A percentile compares a stretch with the other conserved stretches of the same genome.
Evolutionary conservation across 1,139 yeast species (phyloP).

Genomic region (Yamadazyma epiphylla): DNA sequence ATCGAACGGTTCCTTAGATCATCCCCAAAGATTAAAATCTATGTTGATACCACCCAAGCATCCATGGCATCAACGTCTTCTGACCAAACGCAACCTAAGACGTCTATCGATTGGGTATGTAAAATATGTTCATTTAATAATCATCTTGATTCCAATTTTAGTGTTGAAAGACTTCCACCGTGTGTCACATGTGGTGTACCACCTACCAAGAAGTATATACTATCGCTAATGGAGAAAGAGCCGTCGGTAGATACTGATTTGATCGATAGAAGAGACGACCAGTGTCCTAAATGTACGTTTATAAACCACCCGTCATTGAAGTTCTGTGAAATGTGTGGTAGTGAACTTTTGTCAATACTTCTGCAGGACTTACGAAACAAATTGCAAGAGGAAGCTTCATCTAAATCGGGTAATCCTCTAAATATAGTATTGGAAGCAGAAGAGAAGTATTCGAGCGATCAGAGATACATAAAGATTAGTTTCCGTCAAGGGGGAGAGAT

Average conservation of each 20-base stretch:
- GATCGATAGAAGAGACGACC: slow-evolving; percentile 32
- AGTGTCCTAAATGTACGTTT: slow-evolving; percentile 83
- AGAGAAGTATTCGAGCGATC: slow-evolving; percentile 29
- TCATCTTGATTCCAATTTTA: slow-evolving; percentile 32
- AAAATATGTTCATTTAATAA: slow-evolving; percentile 78
- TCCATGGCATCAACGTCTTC: background rate
- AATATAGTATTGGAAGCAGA: slow-evolving; percentile 25
- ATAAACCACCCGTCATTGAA: slow-evolving; percentile 75
- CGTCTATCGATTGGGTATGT: slow-evolving; percentile 69
- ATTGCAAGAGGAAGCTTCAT: slow-evolving; percentile 1
- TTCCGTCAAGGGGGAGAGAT: slow-evolving; percentile 60
- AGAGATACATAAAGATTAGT: slow-evolving; percentile 51
- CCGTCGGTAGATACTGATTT: background rate
- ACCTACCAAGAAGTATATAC: slow-evolving; percentile 14
- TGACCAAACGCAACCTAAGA: background rate
- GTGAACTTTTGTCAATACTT: slow-evolving; percentile 35
- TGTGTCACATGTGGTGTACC: slow-evolving; percentile 80
- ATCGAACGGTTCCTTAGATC: slow-evolving; percentile 69
- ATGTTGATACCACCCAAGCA: slow-evolving; percentile 9
- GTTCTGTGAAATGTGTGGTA: slow-evolving; percentile 86
- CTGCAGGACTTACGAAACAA: slow-evolving; percentile 12
- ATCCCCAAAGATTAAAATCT: slow-evolving; percentile 67
- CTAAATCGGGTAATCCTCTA: slow-evolving; percentile 11
- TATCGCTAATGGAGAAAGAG: slow-evolving; percentile 2
- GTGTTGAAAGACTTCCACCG: slow-evolving; percentile 40